Conservation (phyloP, 306 rosid genomes). For the Vigna reflexopilosa region DNA sequence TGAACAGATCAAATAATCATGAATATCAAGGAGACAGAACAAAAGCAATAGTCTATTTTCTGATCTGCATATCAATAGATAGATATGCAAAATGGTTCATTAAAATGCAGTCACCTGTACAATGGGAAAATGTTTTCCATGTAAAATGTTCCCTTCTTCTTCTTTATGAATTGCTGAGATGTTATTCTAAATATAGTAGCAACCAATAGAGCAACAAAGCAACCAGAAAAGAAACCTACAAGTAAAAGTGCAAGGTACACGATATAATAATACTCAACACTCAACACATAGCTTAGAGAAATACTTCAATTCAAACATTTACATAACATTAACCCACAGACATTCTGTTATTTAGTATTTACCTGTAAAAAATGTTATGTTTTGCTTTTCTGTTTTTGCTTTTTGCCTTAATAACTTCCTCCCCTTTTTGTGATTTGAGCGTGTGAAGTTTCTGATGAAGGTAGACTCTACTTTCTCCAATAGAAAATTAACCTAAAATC, state of each 20-base stretch:
- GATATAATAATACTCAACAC: slow-evolving; percentile 3
- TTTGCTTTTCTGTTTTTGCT: slow-evolving; percentile 49
- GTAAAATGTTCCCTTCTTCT: slow-evolving; percentile 56
- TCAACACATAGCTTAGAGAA: slow-evolving; percentile 8
- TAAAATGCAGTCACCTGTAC: slow-evolving; percentile 58
- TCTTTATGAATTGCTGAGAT: slow-evolving; percentile 50
- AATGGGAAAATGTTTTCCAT: slow-evolving; percentile 71
- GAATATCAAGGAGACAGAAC: background rate
- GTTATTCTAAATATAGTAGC: slow-evolving; percentile 57
- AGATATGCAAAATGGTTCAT: slow-evolving; percentile 1
- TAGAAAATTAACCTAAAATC: slow-evolving; percentile 53
- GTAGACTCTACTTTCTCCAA: slow-evolving; percentile 65
- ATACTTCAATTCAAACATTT: slow-evolving; percentile 8
- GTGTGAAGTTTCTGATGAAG: slow-evolving; percentile 64
- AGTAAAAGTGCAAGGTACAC: slow-evolving; percentile 28
- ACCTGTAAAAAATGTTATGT: slow-evolving; percentile 63
- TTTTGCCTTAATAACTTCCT: slow-evolving; percentile 61
- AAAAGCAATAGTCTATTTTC: background rate
- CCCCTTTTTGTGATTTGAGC: slow-evolving; percentile 62
- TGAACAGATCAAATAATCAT: background rate
- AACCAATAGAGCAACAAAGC: slow-evolving; percentile 58
- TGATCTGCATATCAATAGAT: background rate
- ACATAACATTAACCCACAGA: background rate
- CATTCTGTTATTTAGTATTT: slow-evolving; percentile 10
- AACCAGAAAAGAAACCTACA: slow-evolving; percentile 74